phyloP scores from a whole-genome alignment of 129 eudicot species.

The Oenanthe sinensis region DNA sequence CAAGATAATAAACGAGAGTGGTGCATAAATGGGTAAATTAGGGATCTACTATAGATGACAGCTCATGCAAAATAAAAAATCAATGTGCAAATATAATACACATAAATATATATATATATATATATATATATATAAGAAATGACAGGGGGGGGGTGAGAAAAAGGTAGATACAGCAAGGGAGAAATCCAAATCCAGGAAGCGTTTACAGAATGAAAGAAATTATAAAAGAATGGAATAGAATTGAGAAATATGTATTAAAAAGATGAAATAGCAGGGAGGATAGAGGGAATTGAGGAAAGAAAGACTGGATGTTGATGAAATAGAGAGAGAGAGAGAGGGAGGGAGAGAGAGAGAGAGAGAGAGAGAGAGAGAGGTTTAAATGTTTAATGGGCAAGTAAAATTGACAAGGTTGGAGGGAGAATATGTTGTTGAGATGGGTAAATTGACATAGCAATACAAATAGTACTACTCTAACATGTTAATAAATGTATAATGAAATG shows the following conservation, averaged over 20 bases:
- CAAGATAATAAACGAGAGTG: background rate
- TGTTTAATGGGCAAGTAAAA: no score
- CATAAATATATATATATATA: background rate
- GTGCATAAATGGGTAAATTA: background rate
- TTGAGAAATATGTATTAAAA: no score
- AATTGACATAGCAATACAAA: no score
- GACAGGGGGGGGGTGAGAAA: background rate
- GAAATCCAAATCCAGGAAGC: background rate
- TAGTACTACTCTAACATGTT: no score
- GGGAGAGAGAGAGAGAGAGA: no score
- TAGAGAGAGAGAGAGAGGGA: background rate
- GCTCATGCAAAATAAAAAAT: background rate
- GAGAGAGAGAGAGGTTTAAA: background rate
- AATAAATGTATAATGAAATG: no score
- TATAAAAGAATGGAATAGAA: background rate
- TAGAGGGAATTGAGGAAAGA: background rate
- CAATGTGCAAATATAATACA: background rate
- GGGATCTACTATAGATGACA: background rate
- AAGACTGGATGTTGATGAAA: background rate
- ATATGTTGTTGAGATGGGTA: no score
- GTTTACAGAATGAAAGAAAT: background rate
- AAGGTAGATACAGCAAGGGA: background rate
- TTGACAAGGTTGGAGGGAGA: no score
- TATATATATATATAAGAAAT: background rate
- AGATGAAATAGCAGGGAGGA: no score